Conservation (phyloP, 805 yeast genomes). For the Schwanniomyces pseudopolymorphus region DNA sequence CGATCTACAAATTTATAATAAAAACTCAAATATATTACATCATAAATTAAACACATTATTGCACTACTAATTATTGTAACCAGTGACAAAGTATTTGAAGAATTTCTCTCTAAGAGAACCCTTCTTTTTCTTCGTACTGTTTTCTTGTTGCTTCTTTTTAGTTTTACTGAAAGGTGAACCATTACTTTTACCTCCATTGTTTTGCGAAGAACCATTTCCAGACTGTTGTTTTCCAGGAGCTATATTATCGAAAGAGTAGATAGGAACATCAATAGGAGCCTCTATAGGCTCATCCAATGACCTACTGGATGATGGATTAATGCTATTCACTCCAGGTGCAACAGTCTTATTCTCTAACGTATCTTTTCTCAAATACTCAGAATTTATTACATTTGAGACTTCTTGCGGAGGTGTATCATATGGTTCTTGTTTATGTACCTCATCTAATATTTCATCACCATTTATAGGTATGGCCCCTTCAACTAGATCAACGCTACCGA, state of each 20-base stretch:
- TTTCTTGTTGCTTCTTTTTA: not conserved
- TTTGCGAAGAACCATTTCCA: not conserved
- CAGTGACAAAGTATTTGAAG: constrained; percentile 32
- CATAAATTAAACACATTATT: not conserved
- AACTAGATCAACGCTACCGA: no score
- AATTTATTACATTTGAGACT: not conserved
- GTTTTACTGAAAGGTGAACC: not conserved
- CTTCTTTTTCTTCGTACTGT: constrained; percentile 8
- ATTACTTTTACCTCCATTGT: not conserved
- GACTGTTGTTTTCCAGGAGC: not conserved
- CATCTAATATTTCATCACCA: not conserved
- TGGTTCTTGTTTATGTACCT: not conserved
- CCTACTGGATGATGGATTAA: not conserved
- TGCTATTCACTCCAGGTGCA: not conserved
- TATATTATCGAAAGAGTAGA: not conserved
- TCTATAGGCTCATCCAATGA: not conserved
- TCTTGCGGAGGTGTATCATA: not conserved
- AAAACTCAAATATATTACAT: not conserved
- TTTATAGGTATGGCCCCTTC: not conserved
- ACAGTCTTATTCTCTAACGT: not conserved
- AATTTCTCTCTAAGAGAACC: constrained; percentile 19
- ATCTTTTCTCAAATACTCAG: not conserved
- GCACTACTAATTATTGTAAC: constrained; percentile 17
- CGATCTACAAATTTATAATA: constrained; percentile 3
- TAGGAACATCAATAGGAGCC: not conserved